These are phyloP conservation scores for Chlamydomonas applanata DNA, from an alignment of 139 green algal genomes.

Conservation along the genomic window DNA sequence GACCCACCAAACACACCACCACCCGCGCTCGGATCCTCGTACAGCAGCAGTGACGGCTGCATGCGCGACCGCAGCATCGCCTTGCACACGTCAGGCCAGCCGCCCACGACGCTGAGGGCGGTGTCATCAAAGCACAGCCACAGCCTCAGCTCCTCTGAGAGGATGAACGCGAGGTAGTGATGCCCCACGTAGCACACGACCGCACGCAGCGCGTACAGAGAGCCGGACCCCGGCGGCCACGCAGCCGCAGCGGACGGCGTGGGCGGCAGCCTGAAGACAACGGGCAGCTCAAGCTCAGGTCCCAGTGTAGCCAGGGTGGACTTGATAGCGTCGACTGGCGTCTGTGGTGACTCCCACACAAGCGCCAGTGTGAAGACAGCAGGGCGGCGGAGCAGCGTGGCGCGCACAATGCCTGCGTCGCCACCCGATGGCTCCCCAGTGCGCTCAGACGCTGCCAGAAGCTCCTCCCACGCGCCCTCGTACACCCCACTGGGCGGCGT, in stretches of 20 bases:
- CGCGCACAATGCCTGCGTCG: constrained; percentile 11
- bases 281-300: constrained; percentile 40
- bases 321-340: constrained; percentile 45
- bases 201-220: constrained; percentile 19
- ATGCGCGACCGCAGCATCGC: constrained; percentile 46
- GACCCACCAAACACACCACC: no score
- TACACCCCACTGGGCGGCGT: constrained; percentile 9
- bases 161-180: constrained; percentile 70
- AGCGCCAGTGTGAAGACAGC: constrained; percentile 70
- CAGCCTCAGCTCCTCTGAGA: constrained; percentile 59
- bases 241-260: neutral
- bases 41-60: constrained; percentile 76
- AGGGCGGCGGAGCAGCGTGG: constrained; percentile 52
- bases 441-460: constrained; percentile 35
- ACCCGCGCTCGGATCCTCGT: constrained; percentile 32
- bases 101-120: constrained; percentile 55
- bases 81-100: constrained; percentile 56
- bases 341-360: constrained; percentile 72
- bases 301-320: constrained; percentile 53
- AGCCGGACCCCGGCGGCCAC: neutral
- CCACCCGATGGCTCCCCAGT: neutral
- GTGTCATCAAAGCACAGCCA: constrained; percentile 84
- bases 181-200: constrained; percentile 73
- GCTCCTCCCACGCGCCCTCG: constrained; percentile 48
- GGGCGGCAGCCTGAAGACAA: constrained; percentile 35